Conservation (phyloP, 2,329 filamentous ascomycete genomes). For the Didymella lethalis region DNA sequence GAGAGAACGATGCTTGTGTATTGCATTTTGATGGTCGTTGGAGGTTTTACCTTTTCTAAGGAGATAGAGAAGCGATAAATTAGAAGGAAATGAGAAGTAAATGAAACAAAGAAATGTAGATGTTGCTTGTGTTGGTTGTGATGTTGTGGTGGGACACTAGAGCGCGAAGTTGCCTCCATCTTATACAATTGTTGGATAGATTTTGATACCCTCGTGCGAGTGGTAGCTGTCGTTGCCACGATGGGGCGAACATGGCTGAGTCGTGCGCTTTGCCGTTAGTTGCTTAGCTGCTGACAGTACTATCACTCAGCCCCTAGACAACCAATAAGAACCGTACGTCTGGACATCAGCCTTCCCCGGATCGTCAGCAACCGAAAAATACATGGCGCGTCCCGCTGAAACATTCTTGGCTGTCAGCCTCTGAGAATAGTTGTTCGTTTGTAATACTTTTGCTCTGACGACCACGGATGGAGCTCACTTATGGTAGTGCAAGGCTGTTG, state of each 20-base stretch:
- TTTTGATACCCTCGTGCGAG: not conserved
- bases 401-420: slow-evolving; percentile 8
- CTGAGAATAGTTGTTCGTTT: slow-evolving; percentile 13
- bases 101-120: not conserved
- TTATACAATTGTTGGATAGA: not conserved
- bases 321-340: not conserved
- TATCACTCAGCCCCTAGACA: not conserved
- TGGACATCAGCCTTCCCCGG: slow-evolving; percentile 8
- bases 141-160: slow-evolving; percentile 6
- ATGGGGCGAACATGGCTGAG: slow-evolving; percentile 7
- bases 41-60: slow-evolving; percentile 7
- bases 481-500: not conserved
- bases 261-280: slow-evolving; percentile 1
- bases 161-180: not conserved
- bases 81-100: not conserved
- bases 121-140: not conserved
- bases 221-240: not conserved
- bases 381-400: not conserved
- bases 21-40: slow-evolving; percentile 20
- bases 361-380: slow-evolving; percentile 18
- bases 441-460: not conserved
- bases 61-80: not conserved
- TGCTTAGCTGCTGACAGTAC: slow-evolving; percentile 13
- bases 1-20: slow-evolving; percentile 24
- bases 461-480: not conserved